Evolutionary conservation across 2,329 filamentous ascomycete genomes (phyloP).

Genomic region (Dactylellina leptospora): DNA sequence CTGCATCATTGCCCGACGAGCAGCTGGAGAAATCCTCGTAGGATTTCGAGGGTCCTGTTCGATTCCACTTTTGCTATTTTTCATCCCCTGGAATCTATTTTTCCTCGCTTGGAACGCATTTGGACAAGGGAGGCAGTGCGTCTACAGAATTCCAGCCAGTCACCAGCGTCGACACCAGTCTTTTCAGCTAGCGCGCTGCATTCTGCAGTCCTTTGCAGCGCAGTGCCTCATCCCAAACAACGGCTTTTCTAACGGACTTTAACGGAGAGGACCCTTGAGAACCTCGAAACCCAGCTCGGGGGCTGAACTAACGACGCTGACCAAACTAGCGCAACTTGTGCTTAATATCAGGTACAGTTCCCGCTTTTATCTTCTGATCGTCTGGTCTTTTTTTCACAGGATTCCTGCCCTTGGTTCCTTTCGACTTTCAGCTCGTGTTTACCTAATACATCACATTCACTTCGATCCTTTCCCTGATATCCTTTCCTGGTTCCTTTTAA

Average conservation of each 20-base stretch:
- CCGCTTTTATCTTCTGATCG: slow-evolving; percentile 9
- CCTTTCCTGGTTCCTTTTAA: neutral
- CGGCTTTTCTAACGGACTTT: slow-evolving; percentile 29
- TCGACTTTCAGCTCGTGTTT: neutral
- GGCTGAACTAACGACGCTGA: slow-evolving; percentile 17
- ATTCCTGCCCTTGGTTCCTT: slow-evolving; percentile 25
- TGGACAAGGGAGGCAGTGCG: slow-evolving; percentile 45
- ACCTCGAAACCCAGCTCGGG: slow-evolving; percentile 38
- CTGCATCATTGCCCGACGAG: slow-evolving; percentile 15
- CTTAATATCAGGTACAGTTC: slow-evolving; percentile 42
- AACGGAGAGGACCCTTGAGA: slow-evolving; percentile 23
- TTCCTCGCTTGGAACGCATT: slow-evolving; percentile 17
- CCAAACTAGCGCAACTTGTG: slow-evolving; percentile 3
- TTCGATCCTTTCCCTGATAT: slow-evolving; percentile 1
- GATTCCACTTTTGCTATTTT: slow-evolving; percentile 21
- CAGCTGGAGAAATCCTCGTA: slow-evolving; percentile 12
- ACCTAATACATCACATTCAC: slow-evolving; percentile 12
- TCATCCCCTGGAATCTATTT: neutral
- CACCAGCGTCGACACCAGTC: slow-evolving; percentile 20
- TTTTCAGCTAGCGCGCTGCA: slow-evolving; percentile 52
- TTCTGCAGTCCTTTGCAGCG: slow-evolving; percentile 35
- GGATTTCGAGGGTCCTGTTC: slow-evolving; percentile 20
- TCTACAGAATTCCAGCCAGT: slow-evolving; percentile 51
- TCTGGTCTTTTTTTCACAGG: slow-evolving; percentile 12
- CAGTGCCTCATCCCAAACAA: slow-evolving; percentile 39